Evolutionary conservation across 768 basidiomycete genomes (phyloP).

Genomic region (Tricholoma terreum): DNA sequence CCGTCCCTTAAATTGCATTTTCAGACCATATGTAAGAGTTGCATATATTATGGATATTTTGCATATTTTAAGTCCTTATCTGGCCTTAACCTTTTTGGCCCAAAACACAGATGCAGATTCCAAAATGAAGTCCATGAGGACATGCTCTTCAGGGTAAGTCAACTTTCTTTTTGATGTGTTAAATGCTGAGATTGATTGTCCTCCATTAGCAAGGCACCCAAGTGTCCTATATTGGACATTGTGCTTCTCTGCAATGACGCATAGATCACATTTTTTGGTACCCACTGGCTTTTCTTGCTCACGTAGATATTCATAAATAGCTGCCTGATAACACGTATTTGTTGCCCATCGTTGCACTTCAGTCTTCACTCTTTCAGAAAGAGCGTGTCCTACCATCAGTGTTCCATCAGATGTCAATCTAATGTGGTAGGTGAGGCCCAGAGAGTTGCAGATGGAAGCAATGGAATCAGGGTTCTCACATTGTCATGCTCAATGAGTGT

Average conservation of each 20-base stretch:
- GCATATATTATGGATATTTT: too few relatives aligned
- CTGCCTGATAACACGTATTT: background rate
- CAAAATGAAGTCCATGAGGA: background rate
- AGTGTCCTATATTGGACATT: background rate
- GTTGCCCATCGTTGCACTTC: background rate
- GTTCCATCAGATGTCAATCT: too few relatives aligned
- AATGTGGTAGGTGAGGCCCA: background rate
- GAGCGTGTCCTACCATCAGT: background rate
- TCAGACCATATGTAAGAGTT: too few relatives aligned
- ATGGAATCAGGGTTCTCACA: background rate
- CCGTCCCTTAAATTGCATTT: too few relatives aligned
- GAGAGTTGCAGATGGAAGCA: background rate
- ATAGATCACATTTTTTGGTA: background rate
- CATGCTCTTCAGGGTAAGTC: background rate
- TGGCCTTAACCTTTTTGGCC: too few relatives aligned
- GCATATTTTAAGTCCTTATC: too few relatives aligned
- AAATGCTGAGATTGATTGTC: too few relatives aligned
- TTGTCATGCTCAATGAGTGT: background rate
- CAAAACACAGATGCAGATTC: too few relatives aligned
- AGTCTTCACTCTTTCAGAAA: background rate
- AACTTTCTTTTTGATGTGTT: background rate
- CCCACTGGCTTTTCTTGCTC: too few relatives aligned
- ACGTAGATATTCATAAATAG: too few relatives aligned
- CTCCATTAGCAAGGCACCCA: background rate
- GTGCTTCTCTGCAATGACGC: background rate